These are phyloP conservation scores for Hypoxylon sp. DNA, from an alignment of 2,329 filamentous ascomycete species.

Conservation along the genomic window DNA sequence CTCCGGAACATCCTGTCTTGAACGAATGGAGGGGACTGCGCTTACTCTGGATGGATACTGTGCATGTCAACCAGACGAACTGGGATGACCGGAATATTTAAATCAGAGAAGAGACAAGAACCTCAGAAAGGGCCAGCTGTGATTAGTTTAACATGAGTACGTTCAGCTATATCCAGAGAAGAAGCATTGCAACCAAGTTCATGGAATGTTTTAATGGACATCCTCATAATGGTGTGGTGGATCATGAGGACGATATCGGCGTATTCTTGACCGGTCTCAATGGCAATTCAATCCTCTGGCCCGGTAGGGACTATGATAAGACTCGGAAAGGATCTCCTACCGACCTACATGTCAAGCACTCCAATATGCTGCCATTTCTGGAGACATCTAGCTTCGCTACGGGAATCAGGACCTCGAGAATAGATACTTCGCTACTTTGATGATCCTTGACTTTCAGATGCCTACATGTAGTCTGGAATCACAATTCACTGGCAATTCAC, in stretches of 20 bases:
- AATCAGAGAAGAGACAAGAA: not conserved
- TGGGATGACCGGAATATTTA: not conserved
- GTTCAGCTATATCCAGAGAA: slow-evolving; percentile 1
- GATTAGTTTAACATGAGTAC: not conserved
- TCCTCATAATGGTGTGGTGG: not conserved
- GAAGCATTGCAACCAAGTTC: not conserved
- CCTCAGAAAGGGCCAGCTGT: not conserved
- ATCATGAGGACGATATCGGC: slow-evolving; percentile 6
- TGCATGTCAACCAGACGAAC: slow-evolving; percentile 1
- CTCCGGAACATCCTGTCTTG: not conserved
- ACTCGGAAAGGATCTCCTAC: slow-evolving; percentile 1
- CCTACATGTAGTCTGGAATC: not conserved
- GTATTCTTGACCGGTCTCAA: slow-evolving; percentile 1
- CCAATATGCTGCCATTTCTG: not conserved
- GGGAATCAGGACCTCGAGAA: not conserved
- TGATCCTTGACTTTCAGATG: not conserved
- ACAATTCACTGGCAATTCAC: not conserved
- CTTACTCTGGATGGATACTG: not conserved
- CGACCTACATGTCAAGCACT: not conserved
- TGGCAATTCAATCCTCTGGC: not conserved
- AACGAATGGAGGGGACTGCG: not conserved
- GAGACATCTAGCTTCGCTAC: not conserved
- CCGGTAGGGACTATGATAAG: slow-evolving; percentile 4
- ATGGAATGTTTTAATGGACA: not conserved
- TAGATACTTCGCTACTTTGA: not conserved